Evolutionary conservation across 805 yeast species (phyloP).

Genomic region (Myxozyma kluyveri): DNA sequence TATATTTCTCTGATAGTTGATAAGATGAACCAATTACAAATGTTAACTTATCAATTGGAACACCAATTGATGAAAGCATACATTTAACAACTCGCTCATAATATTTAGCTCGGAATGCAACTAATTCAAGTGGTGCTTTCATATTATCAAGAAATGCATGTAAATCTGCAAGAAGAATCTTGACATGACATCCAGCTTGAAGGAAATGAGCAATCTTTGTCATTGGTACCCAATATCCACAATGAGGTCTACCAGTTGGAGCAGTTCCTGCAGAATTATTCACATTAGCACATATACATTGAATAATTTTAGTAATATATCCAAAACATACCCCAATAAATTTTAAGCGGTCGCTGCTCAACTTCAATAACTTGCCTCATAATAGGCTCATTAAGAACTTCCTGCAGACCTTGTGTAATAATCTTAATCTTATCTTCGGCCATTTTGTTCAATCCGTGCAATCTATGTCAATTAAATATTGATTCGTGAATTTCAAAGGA

Average conservation of each 20-base stretch:
- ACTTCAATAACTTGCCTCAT: slow-evolving; percentile 78
- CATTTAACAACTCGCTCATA: slow-evolving; percentile 83
- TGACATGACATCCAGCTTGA: slow-evolving; percentile 94
- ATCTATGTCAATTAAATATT: neutral
- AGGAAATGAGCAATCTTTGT: slow-evolving; percentile 91
- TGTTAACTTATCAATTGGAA: slow-evolving; percentile 82
- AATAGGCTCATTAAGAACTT: slow-evolving; percentile 82
- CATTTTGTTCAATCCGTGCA: neutral
- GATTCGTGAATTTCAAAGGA: no score
- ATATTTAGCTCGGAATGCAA: slow-evolving; percentile 81
- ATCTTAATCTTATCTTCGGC: slow-evolving; percentile 48
- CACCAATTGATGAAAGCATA: slow-evolving; percentile 78
- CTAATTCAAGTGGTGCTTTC: slow-evolving; percentile 96
- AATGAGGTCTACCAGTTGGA: slow-evolving; percentile 97
- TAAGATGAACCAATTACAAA: slow-evolving; percentile 89
- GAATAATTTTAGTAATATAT: neutral
- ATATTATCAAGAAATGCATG: slow-evolving; percentile 97
- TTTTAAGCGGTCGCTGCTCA: slow-evolving; percentile 74
- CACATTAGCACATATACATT: neutral
- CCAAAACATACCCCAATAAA: slow-evolving; percentile 95
- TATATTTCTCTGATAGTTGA: slow-evolving; percentile 73
- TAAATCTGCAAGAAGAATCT: slow-evolving; percentile 85
- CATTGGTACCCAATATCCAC: slow-evolving; percentile 99
- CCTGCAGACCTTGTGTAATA: slow-evolving; percentile 86
- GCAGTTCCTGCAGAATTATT: slow-evolving; percentile 54